Evolutionary conservation across 192 early-diverging fungal genomes (phyloP).

Genomic region (Spizellomyces sp.): DNA sequence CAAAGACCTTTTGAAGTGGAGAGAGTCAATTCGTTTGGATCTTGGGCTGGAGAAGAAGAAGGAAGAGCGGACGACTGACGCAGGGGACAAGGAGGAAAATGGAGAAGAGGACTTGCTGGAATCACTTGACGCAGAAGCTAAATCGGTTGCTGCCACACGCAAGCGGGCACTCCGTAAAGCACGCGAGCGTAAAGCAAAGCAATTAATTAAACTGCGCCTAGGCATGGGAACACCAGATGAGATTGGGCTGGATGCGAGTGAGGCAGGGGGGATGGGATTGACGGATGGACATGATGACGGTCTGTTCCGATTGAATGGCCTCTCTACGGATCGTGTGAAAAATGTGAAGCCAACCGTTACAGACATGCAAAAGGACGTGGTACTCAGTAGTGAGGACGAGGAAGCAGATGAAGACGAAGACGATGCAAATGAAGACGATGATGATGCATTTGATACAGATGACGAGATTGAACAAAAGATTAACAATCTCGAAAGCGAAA

Average conservation of each 20-base stretch:
- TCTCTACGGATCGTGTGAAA: constrained; percentile 1
- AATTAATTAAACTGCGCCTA: constrained; percentile 48
- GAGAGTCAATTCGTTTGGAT: constrained; percentile 68
- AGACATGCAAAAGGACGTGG: not conserved
- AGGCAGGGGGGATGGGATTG: constrained; percentile 19
- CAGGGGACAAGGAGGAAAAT: constrained; percentile 53
- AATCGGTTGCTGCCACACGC: constrained; percentile 18
- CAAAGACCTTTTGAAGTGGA: constrained; percentile 87
- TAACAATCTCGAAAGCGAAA: constrained; percentile 34
- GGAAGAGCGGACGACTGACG: constrained; percentile 39
- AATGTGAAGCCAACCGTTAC: not conserved
- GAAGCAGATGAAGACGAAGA: constrained; percentile 41
- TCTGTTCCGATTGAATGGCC: constrained; percentile 20
- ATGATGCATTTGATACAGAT: constrained; percentile 50
- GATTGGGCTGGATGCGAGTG: constrained; percentile 51
- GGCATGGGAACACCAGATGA: constrained; percentile 60
- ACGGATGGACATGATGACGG: constrained; percentile 31
- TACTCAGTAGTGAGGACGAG: constrained; percentile 20
- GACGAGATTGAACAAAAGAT: constrained; percentile 53
- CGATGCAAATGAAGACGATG: constrained; percentile 45
- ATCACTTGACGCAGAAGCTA: constrained; percentile 32
- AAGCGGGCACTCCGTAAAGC: constrained; percentile 48
- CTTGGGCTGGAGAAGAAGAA: constrained; percentile 53
- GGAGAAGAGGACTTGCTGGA: constrained; percentile 42
- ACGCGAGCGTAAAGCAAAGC: constrained; percentile 53